Conservation (phyloP, 257 asterid species). For the Ilex aquifolium region DNA sequence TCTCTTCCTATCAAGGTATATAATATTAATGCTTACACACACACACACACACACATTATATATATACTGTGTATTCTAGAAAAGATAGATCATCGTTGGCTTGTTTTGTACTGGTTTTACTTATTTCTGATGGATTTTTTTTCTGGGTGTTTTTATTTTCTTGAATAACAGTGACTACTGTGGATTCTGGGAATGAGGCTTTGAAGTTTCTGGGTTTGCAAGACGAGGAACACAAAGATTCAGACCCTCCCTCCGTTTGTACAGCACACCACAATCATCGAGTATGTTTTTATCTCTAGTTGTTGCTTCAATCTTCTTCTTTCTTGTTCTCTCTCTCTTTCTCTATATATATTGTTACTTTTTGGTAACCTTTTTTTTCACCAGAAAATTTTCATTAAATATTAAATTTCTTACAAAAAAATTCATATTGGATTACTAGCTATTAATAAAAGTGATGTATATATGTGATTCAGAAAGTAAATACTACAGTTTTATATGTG, state of each 20-base stretch:
- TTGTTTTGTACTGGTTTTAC: not conserved
- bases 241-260: slow-evolving; percentile 1
- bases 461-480: too few species aligned
- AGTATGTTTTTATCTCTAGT: slow-evolving; percentile 6
- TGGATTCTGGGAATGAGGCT: slow-evolving; percentile 60
- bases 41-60: too few species aligned
- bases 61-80: too few species aligned
- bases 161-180: slow-evolving; percentile 40
- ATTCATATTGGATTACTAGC: too few species aligned
- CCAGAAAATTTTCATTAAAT: too few species aligned
- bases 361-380: too few species aligned
- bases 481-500: too few species aligned
- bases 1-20: slow-evolving; percentile 53
- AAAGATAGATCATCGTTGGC: too few species aligned
- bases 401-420: too few species aligned
- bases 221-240: slow-evolving; percentile 26
- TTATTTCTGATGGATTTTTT: not conserved
- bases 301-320: not conserved
- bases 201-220: slow-evolving; percentile 44
- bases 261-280: slow-evolving; percentile 5
- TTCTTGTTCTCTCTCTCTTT: too few species aligned
- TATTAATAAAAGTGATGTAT: too few species aligned
- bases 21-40: not conserved
- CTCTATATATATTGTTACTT: too few species aligned
- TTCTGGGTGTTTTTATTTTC: not conserved